Base-by-base conservation (phyloP, 371 early-diverging fungal genomes). In the Basidiobolus meristosporus region DNA sequence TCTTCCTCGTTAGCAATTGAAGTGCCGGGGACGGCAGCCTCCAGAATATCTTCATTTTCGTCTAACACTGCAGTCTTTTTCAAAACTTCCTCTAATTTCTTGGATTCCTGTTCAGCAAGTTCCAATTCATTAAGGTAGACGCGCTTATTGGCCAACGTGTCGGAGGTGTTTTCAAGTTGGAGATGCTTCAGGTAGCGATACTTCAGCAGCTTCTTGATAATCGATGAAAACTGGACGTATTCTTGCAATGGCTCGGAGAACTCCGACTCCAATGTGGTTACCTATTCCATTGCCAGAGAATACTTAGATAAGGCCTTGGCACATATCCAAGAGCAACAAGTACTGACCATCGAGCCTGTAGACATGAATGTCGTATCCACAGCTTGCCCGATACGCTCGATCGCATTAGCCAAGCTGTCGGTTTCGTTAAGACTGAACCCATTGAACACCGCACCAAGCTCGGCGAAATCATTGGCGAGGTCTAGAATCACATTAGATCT, bases 381-480 rank as follows among this genome's bases (percentile, higher is more conserved):
- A 5, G 92, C 89, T 50, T 85, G 82, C 1, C 93, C 97, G 30
- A 84, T 61, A 43, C 76, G 70, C 53, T 92, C 95, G 43, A 92
- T 80, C 0, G 82, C 84, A 28, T 69, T 73, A 2, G 87, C 70
- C 10, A 92, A 59, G n/a, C 54, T 51, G 3, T 65, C 62, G 10
- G 46, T 70, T 28, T 91, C 93, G 42, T 70, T 71, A 38, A 93
- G 67, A 40, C 92, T 90, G 56, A 92, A 90, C 17, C 82, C 90
- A 46, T 93, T 93, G 54, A 89, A 86, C 0, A 76, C 63, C 4
- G 86, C 88, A 0, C 93, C 95, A n/a, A 93, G 63, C 43, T 91
- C 92, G 10, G 84, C 67, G 49, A 82, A 81, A 44, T 82, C 80
- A 21, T 62, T 59, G 0, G 85, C 70, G 18, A 82, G 48, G 38